A percentile compares a stretch with the other conserved stretches of the same genome.
Evolutionary conservation across 768 basidiomycete genomes (phyloP).

Genomic region (Kwoniella heveanensis): DNA sequence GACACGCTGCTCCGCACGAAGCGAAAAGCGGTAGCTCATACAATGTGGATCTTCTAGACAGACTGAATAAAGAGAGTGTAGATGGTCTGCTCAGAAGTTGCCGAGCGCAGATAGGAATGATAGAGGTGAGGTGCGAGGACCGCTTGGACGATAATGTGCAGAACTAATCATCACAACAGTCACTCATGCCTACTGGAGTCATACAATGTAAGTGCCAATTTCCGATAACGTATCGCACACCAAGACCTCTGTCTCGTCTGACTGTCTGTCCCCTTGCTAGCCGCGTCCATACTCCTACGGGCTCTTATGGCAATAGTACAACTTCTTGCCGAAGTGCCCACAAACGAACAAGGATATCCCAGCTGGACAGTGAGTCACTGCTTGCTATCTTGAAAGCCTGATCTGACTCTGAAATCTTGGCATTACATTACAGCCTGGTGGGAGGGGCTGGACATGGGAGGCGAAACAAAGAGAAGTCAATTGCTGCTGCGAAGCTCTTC

Average conservation of each 20-base stretch:
- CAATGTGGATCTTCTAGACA: conserved; percentile 28
- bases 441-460: conserved; percentile 44
- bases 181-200: conserved; percentile 31
- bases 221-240: too few species aligned
- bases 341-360: conserved; percentile 42
- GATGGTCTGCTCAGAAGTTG: conserved; percentile 30
- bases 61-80: conserved; percentile 32
- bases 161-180: conserved; percentile 7
- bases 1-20: not conserved
- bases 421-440: conserved; percentile 35
- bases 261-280: too few species aligned
- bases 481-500: conserved; percentile 32
- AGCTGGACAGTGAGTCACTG: conserved; percentile 26
- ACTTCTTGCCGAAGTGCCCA: conserved; percentile 39
- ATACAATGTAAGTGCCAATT: conserved; percentile 42
- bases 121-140: conserved; percentile 22
- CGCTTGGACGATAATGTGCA: too few species aligned
- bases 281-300: conserved; percentile 28
- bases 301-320: conserved; percentile 29
- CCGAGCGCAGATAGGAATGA: conserved; percentile 30
- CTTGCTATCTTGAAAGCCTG: too few species aligned
- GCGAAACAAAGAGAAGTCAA: conserved; percentile 31
- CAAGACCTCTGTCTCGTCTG: too few species aligned
- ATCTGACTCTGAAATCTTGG: too few species aligned
- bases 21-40: not conserved